Evolutionary conservation across 257 asterid species (phyloP), one percentile per base, ranked within the genome.

Genomic region (Eustoma russellianum): DNA sequence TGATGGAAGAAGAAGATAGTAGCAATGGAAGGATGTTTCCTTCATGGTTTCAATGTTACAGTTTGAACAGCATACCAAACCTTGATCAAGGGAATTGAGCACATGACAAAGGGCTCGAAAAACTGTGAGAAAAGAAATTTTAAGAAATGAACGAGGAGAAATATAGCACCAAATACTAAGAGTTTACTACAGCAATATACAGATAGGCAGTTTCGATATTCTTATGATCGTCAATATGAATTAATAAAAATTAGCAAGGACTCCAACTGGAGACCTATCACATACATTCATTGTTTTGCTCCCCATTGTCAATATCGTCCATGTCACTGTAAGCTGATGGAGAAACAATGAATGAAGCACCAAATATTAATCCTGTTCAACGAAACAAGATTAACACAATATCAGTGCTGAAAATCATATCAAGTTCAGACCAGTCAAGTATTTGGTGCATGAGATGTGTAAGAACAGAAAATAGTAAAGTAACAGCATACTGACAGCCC

Each of bases 1-100:
- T 1, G 98, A 84, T 69, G 98, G 97, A 66, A 91, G 77, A 35
- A 91, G 93, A 61, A 91, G 69, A 67, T 91, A 91, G 64, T 82
- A 91, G 79, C 92, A 84, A 61, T 41, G 76, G 61, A 88, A 76
- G 66, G 90, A 76, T 55, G 95, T 76, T 69, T 79, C 78, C 68
- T 50, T 69, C 69, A 68, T 73, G 69, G 88, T 85, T 71, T 83
- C 97, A 47, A 92, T 46, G 60, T 85, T 92, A 74, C 82, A 85
- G 60, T 75, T 67, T 24, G 95, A 82, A 69, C 76, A 80, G 83
- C 98, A 92, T 69, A 92, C 75, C 81, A 92, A 70, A 55, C 98
- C 98, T 74, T 87, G 89, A 68, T 92, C 98, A 28, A 74, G 81
- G 82, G 90, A 80, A 74, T 79, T 71, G 60, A 92, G 78, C 55